These are phyloP conservation scores for Gentiana straminea DNA, from an alignment of 257 asterid genomes.

Conservation along the genomic window DNA sequence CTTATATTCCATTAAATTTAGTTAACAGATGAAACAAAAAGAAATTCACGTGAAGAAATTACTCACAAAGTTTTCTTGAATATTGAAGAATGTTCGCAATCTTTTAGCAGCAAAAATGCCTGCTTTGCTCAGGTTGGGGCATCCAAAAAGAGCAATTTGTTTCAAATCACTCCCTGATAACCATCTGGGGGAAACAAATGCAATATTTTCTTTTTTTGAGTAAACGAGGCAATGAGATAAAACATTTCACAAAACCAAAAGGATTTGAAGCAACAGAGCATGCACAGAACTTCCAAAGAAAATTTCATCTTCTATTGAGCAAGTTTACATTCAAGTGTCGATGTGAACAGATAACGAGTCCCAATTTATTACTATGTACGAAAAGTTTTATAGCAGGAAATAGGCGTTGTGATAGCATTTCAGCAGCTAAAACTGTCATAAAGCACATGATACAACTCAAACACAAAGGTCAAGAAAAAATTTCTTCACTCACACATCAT, in stretches of 20 bases:
- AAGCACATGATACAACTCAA: no score
- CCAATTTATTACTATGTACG: no score
- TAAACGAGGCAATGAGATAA: neutral
- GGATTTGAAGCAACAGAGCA: neutral
- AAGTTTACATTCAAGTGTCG: no score
- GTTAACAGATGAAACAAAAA: no score
- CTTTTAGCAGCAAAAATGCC: slow-evolving; percentile 43
- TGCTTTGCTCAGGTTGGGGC: slow-evolving; percentile 50
- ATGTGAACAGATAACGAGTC: no score
- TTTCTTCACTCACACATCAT: no score
- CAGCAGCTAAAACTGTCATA: no score
- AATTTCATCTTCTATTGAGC: no score
- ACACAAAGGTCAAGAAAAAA: no score
- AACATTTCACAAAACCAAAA: slow-evolving; percentile 3
- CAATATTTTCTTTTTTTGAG: slow-evolving; percentile 5
- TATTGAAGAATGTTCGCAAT: slow-evolving; percentile 55
- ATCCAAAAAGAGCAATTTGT: slow-evolving; percentile 64
- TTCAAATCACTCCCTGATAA: slow-evolving; percentile 76
- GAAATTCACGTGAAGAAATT: neutral
- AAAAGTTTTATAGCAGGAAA: no score
- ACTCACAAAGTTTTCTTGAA: slow-evolving; percentile 58
- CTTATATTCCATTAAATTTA: no score
- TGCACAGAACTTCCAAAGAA: neutral
- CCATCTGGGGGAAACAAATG: slow-evolving; percentile 51
- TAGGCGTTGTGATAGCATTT: no score